Evolutionary conservation across 2,329 filamentous ascomycete genomes (phyloP), one percentile per base, ranked within the genome.

Genomic region (Colletotrichum lupini): DNA sequence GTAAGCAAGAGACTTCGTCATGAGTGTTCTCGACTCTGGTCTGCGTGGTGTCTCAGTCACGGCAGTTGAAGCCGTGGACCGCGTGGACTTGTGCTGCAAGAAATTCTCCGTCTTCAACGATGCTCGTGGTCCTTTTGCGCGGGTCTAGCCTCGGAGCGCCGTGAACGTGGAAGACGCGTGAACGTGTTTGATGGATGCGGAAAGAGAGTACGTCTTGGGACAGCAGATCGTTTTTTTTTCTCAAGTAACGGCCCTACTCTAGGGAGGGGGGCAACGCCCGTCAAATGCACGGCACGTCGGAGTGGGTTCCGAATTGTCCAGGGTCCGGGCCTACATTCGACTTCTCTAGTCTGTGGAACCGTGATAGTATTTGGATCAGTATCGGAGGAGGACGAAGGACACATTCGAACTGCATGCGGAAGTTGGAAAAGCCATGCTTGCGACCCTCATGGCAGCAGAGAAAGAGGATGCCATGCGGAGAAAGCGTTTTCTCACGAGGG

Each of bases 321-420:
- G 49, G 12, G 28, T 30, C 60, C 14, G n/a, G 16, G 3, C 14
- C 22, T 8, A 26, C 28, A 3, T 12, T 32, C 11, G 8, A 35
- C 26, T 0, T n/a, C 42, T 11, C 6, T 32, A 24, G 28, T 11
- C 28, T 63, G 7, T 35, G 26, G 28, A 7, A 7, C 4, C 28
- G 12, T 19, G 1, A n/a, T 55, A 3, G 46, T 19, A 19, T 59
- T 26, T 28, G 4, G 14, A 19, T 4, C 46, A 16, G 46, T 12
- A 19, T 49, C 0, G 42, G 4, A 22, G 42, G 22, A 22, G 22
- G 12, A 26, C 14, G 12, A 28, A 28, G 24, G 16, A 11, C 32
- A 9, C n/a, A 26, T 6, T 12, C 4, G 12, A 32, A 24, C 66
- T 56, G 66, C 58, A 63, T 68, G 49, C 66, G 66, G 58, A 46